phyloP scores from a whole-genome alignment of 305 asterid species.

The Salvia sclarea region DNA sequence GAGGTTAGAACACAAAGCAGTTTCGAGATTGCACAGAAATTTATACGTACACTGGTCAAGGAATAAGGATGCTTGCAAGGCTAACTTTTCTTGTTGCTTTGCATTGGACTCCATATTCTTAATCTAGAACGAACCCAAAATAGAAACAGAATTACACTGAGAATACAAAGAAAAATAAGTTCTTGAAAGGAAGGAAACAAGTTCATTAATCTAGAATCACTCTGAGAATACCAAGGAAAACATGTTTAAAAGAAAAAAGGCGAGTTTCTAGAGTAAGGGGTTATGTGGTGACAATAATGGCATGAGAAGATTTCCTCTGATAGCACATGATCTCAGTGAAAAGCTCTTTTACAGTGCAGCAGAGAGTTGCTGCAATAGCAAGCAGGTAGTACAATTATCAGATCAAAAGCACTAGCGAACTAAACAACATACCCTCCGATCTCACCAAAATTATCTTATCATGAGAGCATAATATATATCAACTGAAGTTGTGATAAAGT shows the following conservation, averaged over 20 bases:
- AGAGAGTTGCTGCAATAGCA: constrained; percentile 18
- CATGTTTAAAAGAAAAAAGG: constrained; percentile 5
- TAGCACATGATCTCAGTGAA: constrained; percentile 8
- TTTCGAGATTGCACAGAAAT: constrained; percentile 18
- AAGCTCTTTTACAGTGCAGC: constrained; percentile 15
- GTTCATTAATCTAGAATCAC: neutral
- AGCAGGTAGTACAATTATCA: constrained; percentile 6
- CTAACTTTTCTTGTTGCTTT: constrained; percentile 75
- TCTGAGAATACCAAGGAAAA: constrained; percentile 22
- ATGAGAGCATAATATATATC: neutral
- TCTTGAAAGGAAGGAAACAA: constrained; percentile 18
- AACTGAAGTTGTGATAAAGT: constrained; percentile 7
- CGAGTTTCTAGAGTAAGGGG: neutral
- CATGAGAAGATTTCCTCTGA: neutral
- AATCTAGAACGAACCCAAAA: constrained; percentile 46
- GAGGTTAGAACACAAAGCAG: constrained; percentile 11
- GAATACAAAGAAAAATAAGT: constrained; percentile 21
- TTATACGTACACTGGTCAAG: constrained; percentile 62
- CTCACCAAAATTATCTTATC: constrained; percentile 6
- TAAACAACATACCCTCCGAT: neutral
- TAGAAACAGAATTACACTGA: constrained; percentile 33
- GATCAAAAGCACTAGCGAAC: neutral
- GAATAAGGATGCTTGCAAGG: constrained; percentile 60
- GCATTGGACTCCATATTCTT: constrained; percentile 79
- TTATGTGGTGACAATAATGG: constrained; percentile 13